Base-by-base conservation (phyloP, 129 eudicot genomes). In the Ambrosia artemisiifolia region DNA sequence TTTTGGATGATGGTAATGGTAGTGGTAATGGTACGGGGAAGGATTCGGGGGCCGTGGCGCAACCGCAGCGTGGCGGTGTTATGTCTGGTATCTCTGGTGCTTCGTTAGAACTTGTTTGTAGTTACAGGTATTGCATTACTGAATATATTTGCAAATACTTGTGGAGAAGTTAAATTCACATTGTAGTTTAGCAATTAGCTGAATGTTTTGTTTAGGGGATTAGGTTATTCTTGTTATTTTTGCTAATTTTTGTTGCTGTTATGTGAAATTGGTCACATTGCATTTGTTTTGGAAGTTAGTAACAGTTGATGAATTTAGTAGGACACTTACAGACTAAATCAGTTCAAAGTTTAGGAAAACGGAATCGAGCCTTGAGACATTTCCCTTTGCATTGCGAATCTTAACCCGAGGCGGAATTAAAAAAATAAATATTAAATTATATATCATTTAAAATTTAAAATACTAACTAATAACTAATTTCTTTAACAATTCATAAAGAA, bases 71-170 rank as follows among this genome's bases (percentile, higher is more conserved):
- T n/a, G 97, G 97, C 14, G 99, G 93, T 2, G 65, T 88, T 34
- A 74, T 94, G 85, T 86, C 91, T 11, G 99, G 97, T 10, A 63
- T 90, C 0, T 81, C 88, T 2, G 97, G 93, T 30, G 99, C 96
- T 59, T 82, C 89, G 1, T 83, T 94, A 14, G 98, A 94, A 71
- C 93, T 94, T 8, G 96, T 87, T 70, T 90, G 97, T 70, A 83
- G 83, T 74, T 93, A 83, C 71, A 82, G 95, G 96, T 90, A 36
- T 3, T 13, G 47, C 11, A 24, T 24, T 24, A 24, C 28, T 24
- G 28, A 24, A 10, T 73, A 13, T 51, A n/a, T 32, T 0, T 73
- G 43, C 19, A 24, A 55, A n/a, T n/a, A n/a, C n/a, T n/a, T n/a
- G n/a, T n/a, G n/a, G n/a, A 12, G 7, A 62, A 49, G 20, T 67